Percentiles rank a stretch among this genome's conserved stretches.
Conservation (phyloP, 2,329 filamentous ascomycete genomes). For the Talaromyces piceae region DNA sequence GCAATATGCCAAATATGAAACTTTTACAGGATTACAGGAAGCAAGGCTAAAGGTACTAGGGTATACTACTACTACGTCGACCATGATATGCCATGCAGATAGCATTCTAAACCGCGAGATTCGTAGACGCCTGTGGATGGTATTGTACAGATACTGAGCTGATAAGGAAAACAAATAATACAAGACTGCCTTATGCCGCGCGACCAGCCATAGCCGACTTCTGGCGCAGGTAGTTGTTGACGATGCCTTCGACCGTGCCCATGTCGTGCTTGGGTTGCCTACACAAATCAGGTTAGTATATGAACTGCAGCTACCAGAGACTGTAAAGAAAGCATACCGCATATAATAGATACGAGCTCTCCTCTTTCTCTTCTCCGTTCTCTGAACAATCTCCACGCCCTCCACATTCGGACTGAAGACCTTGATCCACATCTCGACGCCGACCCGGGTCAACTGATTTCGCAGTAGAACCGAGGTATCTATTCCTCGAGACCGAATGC, state of each 20-base stretch:
- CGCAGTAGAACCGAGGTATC: slow-evolving; percentile 83
- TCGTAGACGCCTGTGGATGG: not conserved
- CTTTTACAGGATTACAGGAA: no score
- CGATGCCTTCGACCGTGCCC: slow-evolving; percentile 74
- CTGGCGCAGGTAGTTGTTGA: slow-evolving; percentile 56
- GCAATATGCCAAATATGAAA: no score
- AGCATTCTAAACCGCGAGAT: not conserved
- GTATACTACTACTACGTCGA: not conserved
- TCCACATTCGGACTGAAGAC: slow-evolving; percentile 83
- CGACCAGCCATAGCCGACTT: slow-evolving; percentile 39
- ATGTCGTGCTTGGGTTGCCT: slow-evolving; percentile 75
- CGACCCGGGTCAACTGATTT: slow-evolving; percentile 76
- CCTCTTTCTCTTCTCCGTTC: slow-evolving; percentile 73
- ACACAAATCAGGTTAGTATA: slow-evolving; percentile 2
- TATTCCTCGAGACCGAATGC: slow-evolving; percentile 77
- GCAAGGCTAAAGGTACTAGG: no score
- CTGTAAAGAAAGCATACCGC: slow-evolving; percentile 54
- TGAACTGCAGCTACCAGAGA: no score
- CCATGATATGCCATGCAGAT: not conserved
- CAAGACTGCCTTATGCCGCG: slow-evolving; percentile 2
- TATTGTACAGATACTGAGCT: not conserved
- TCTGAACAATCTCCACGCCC: slow-evolving; percentile 89
- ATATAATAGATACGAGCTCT: slow-evolving; percentile 86
- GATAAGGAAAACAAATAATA: not conserved
- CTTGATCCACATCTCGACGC: slow-evolving; percentile 97